phyloP scores from a whole-genome alignment of 352 stramenopile species.

The Phytophthora colocasiae region DNA sequence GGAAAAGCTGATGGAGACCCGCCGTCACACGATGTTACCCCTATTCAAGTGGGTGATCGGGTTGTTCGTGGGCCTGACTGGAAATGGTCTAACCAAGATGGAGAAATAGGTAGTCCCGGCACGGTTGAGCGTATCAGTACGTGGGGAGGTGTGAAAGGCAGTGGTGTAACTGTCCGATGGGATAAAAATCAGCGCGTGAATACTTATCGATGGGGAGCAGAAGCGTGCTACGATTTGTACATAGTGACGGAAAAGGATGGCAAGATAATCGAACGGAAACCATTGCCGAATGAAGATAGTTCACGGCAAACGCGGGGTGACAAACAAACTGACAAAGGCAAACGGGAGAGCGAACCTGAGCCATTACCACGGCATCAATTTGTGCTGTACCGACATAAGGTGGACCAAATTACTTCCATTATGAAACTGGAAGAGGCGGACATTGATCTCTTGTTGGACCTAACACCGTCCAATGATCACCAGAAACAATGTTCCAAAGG shows the following conservation, averaged over 20 bases:
- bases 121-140: conserved; percentile 82
- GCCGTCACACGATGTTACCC: conserved; percentile 10
- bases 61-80: conserved; percentile 79
- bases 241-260: conserved; percentile 69
- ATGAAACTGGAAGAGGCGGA: conserved; percentile 60
- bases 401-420: conserved; percentile 52
- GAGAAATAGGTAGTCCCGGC: conserved; percentile 60
- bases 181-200: conserved; percentile 88
- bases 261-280: conserved; percentile 53
- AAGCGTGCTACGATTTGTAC: conserved; percentile 80
- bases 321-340: neutral
- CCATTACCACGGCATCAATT: conserved; percentile 61
- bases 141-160: conserved; percentile 79
- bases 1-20: conserved; percentile 24
- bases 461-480: conserved; percentile 32
- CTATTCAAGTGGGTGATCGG: conserved; percentile 69
- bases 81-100: conserved; percentile 87
- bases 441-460: conserved; percentile 64
- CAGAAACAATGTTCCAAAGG: conserved; percentile 3
- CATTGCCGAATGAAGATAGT: conserved; percentile 43
- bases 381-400: conserved; percentile 65
- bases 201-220: conserved; percentile 82
- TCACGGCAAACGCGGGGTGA: conserved; percentile 18
- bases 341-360: conserved; percentile 23
- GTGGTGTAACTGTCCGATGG: conserved; percentile 81